These are phyloP conservation scores for Populus ilicifolia DNA, from an alignment of 345 rosid genomes.

Conservation along the genomic window DNA sequence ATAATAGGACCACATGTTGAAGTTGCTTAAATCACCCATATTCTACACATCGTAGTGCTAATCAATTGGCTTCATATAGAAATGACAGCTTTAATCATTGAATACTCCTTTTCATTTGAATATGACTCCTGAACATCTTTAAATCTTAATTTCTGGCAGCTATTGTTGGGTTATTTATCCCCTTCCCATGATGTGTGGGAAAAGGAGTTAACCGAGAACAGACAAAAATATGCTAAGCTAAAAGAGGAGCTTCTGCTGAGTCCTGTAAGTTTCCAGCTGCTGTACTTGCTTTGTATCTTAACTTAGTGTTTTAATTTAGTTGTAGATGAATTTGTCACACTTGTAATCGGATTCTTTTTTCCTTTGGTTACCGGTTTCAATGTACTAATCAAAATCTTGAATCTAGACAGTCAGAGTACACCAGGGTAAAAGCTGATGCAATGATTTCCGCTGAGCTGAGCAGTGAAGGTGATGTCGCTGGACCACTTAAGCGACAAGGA, in stretches of 20 bases:
- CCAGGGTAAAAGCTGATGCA: conserved; percentile 28
- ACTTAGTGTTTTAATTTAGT: not conserved
- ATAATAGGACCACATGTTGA: not conserved
- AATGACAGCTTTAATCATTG: not conserved
- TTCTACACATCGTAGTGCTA: not conserved
- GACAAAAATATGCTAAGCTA: conserved; percentile 51
- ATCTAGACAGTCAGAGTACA: conserved; percentile 56
- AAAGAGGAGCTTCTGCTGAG: conserved; percentile 60
- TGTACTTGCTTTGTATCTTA: not conserved
- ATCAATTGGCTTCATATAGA: not conserved
- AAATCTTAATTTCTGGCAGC: conserved; percentile 29
- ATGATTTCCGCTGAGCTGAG: conserved; percentile 22
- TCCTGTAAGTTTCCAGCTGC: conserved; percentile 54
- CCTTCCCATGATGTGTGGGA: conserved; percentile 59
- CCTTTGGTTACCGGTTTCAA: conserved; percentile 7
- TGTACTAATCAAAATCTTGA: conserved; percentile 33
- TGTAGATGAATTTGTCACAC: conserved; percentile 4
- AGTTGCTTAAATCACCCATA: not conserved
- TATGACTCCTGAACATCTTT: conserved; percentile 5
- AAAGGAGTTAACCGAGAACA: conserved; percentile 50
- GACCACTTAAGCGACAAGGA: conserved; percentile 50
- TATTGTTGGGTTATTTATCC: conserved; percentile 62
- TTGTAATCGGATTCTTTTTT: not conserved
- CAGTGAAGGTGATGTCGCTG: conserved; percentile 36
- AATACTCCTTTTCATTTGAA: not conserved